Conservation (phyloP, 2,329 filamentous ascomycete genomes). For the Diaporthe ampelina region DNA sequence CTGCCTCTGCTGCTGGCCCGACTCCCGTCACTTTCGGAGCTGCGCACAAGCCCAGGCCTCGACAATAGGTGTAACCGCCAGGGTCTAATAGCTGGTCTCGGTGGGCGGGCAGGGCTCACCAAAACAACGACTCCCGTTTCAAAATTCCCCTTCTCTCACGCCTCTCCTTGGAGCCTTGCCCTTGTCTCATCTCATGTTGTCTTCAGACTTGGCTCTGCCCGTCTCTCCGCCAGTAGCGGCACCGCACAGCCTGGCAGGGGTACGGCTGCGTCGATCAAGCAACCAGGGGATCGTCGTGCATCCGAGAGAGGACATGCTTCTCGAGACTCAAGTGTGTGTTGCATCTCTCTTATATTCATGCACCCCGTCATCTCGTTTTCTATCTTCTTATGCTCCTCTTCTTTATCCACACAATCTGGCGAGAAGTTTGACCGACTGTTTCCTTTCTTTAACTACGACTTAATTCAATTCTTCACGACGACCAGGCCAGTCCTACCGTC, state of each 20-base stretch:
- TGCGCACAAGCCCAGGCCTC: conserved; percentile 26
- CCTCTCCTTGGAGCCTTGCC: conserved; percentile 32
- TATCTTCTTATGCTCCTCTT: conserved; percentile 43
- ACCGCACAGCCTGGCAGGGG: conserved; percentile 34
- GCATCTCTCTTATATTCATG: conserved; percentile 42
- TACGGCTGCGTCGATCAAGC: conserved; percentile 41
- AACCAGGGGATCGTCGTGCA: conserved; percentile 37
- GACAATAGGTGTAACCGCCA: conserved; percentile 22
- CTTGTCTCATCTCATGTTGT: conserved; percentile 30
- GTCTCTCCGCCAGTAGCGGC: conserved; percentile 30
- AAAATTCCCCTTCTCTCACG: conserved; percentile 29
- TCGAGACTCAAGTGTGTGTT: conserved; percentile 26
- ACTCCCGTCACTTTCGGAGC: conserved; percentile 17
- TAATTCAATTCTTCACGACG: conserved; percentile 37
- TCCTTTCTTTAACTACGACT: conserved; percentile 45
- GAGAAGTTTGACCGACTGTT: conserved; percentile 40
- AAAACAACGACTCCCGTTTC: conserved; percentile 38
- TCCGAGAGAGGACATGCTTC: conserved; percentile 34
- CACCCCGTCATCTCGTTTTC: conserved; percentile 45
- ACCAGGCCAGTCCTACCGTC: conserved; percentile 62
- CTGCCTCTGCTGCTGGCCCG: conserved; percentile 23
- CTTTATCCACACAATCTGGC: conserved; percentile 44
- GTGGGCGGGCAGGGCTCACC: conserved; percentile 34
- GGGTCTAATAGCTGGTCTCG: conserved; percentile 25
- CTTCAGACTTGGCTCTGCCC: conserved; percentile 32